Percentiles rank a stretch among this genome's conserved stretches.
phyloP scores from a whole-genome alignment of 225 moss, liverwort and hornwort species.

The Ulota crispa region DNA sequence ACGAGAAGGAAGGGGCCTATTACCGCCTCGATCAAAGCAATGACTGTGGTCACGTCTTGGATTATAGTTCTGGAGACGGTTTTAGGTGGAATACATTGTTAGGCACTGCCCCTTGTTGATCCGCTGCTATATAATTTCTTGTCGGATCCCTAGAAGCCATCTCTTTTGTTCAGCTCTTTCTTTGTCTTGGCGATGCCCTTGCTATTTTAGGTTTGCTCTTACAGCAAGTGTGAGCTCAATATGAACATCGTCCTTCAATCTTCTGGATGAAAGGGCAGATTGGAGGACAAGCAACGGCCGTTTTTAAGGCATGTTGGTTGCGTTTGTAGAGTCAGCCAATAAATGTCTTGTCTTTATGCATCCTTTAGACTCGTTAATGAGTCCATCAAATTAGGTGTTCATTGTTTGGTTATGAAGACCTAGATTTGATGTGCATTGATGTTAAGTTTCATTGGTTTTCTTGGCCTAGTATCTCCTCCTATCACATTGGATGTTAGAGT shows the following conservation, averaged over 20 bases:
- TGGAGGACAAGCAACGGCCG: no score
- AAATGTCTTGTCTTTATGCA: background rate
- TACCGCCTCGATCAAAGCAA: background rate
- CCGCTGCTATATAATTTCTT: background rate
- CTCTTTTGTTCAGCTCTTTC: rapidly evolving
- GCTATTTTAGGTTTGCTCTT: background rate
- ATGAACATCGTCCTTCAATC: no score
- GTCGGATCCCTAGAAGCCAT: rapidly evolving
- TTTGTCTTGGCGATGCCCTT: background rate
- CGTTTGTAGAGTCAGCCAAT: rapidly evolving
- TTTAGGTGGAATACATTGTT: background rate
- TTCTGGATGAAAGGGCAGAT: background rate
- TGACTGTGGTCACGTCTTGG: background rate
- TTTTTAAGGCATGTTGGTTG: rapidly evolving
- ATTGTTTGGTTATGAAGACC: rapidly evolving
- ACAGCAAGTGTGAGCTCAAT: rapidly evolving
- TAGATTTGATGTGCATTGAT: background rate
- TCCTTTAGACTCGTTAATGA: background rate
- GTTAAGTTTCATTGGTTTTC: background rate
- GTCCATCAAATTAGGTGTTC: rapidly evolving
- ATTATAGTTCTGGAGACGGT: background rate
- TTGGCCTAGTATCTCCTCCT: rapidly evolving
- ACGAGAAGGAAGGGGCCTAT: background rate
- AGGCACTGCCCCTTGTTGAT: background rate
- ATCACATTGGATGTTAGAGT: no score